A percentile compares a stretch with the other conserved stretches of the same genome.
These are phyloP conservation scores for Aspergillus ustus DNA, from an alignment of 2,329 filamentous ascomycete species.

Conservation along the genomic window DNA sequence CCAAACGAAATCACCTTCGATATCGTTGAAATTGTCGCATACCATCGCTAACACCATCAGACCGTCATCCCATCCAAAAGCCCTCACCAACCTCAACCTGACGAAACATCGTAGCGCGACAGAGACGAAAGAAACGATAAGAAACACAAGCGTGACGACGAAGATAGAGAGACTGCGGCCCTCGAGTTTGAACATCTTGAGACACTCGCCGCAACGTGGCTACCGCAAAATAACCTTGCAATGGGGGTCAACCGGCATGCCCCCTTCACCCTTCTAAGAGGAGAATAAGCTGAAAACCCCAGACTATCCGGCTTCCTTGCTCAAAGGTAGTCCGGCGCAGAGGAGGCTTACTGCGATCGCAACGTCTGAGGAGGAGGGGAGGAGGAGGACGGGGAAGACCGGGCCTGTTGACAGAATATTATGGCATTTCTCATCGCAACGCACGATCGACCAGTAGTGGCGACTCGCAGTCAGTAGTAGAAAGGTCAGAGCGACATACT, in stretches of 20 bases:
- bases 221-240: constrained; percentile 8
- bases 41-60: constrained; percentile 45
- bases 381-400: neutral
- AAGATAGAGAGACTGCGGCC: constrained; percentile 41
- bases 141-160: constrained; percentile 37
- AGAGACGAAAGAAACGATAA: constrained; percentile 37
- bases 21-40: constrained; percentile 15
- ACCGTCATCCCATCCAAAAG: constrained; percentile 45
- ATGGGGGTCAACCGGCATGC: constrained; percentile 4
- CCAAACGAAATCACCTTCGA: neutral
- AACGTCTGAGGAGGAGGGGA: neutral
- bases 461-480: neutral
- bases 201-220: constrained; percentile 11
- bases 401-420: neutral
- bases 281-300: neutral
- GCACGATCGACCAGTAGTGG: constrained; percentile 3
- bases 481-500: constrained; percentile 2
- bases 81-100: constrained; percentile 37
- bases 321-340: neutral
- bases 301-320: constrained; percentile 15
- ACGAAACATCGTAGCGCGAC: constrained; percentile 44
- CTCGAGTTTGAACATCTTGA: constrained; percentile 36
- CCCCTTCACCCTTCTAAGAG: neutral
- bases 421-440: neutral
- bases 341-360: neutral